Conservation (phyloP, 805 yeast genomes). For the Phaffomyces opuntiae region DNA sequence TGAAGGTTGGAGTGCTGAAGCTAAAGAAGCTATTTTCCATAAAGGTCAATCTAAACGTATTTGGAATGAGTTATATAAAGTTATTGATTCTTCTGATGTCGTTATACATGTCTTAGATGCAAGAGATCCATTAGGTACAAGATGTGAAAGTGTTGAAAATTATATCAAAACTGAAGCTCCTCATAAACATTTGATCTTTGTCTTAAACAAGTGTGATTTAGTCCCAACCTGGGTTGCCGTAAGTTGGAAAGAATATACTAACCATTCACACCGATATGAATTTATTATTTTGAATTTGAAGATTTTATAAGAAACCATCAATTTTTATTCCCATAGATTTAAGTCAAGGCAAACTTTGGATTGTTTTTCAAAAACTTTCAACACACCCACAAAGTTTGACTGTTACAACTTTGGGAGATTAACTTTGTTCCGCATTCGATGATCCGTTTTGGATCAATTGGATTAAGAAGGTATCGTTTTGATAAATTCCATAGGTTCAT, state of each 20-base stretch:
- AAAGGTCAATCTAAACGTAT: slow-evolving; percentile 98
- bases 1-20: slow-evolving; percentile 84
- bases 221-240: slow-evolving; percentile 99
- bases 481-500: slow-evolving; percentile 21
- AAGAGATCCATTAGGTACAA: slow-evolving; percentile 93
- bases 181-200: slow-evolving; percentile 92
- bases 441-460: slow-evolving; percentile 42
- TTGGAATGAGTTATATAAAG: slow-evolving; percentile 97
- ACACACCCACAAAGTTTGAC: slow-evolving; percentile 52
- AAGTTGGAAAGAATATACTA: slow-evolving; percentile 39
- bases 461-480: slow-evolving; percentile 26
- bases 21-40: slow-evolving; percentile 91
- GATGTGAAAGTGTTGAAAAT: slow-evolving; percentile 90
- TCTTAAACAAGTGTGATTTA: slow-evolving; percentile 93
- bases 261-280: neutral
- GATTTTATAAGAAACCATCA: neutral
- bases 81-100: slow-evolving; percentile 95
- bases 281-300: neutral
- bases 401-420: slow-evolving; percentile 97
- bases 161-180: slow-evolving; percentile 91
- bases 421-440: slow-evolving; percentile 50
- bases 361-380: slow-evolving; percentile 9
- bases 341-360: slow-evolving; percentile 64
- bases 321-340: slow-evolving; percentile 59
- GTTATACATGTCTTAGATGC: slow-evolving; percentile 43